These are phyloP conservation scores for Alectoria sarmentosa DNA, from an alignment of 495 filamentous ascomycete genomes.

Conservation along the genomic window DNA sequence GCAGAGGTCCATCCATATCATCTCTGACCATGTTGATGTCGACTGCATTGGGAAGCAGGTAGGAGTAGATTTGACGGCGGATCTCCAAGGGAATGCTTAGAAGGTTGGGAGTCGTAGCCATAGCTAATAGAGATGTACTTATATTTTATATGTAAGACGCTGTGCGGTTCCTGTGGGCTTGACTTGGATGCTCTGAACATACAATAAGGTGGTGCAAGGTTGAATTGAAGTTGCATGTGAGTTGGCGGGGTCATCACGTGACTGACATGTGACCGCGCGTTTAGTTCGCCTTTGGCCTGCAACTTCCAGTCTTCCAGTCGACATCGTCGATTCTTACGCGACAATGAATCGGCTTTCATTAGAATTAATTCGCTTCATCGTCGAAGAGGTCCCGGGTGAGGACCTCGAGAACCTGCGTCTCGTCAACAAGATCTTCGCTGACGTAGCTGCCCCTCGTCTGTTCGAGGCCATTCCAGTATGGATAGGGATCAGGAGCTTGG, in stretches of 20 bases:
- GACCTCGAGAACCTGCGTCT: not conserved
- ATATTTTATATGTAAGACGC: not conserved
- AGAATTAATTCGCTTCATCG: not conserved
- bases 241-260: not conserved
- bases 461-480: not conserved
- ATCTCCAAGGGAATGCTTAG: not conserved
- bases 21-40: too few relatives aligned
- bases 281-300: not conserved
- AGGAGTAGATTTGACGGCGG: not conserved
- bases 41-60: too few relatives aligned
- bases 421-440: not conserved
- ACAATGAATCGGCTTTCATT: not conserved
- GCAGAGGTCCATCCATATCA: too few relatives aligned
- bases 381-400: not conserved
- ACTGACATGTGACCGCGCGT: too few relatives aligned
- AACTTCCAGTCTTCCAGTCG: not conserved
- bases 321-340: not conserved
- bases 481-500: not conserved
- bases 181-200: too few relatives aligned
- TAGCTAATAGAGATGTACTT: not conserved
- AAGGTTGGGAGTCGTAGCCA: not conserved
- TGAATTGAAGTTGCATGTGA: too few relatives aligned
- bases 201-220: too few relatives aligned
- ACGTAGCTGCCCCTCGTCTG: not conserved
- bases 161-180: not conserved